Base-by-base conservation (phyloP, 768 basidiomycete species). In the Rhodocollybia butyracea region DNA sequence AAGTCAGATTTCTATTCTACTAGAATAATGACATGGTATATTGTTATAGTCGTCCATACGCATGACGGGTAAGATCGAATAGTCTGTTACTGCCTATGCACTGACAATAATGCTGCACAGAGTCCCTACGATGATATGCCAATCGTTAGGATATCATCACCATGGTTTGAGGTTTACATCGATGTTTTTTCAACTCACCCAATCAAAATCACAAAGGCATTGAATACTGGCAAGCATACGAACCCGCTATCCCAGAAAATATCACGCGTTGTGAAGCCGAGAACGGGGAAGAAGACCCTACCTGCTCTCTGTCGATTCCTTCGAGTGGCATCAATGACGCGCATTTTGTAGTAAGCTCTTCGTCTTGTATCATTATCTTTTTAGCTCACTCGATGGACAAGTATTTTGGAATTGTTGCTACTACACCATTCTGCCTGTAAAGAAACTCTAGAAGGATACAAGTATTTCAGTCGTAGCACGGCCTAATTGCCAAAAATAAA, bases 71-170 rank as follows among this genome's bases (percentile, higher is more conserved):
- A 59, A 36, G 64, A 27, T 15, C 19, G 12, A 40, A 27, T 13
- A 32, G 47, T 47, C 51, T 30, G 7, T 36, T 30, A 17, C 15
- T 5, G 15, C 29, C 12, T 5, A 13, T 21, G 31, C 10, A 46
- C 34, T 3, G 43, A 34, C 21, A 47, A 41, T n/a, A 7, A 36
- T 5, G 8, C 17, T 27, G 5, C 4, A 1, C 54, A 81, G 81
- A 5, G 79, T 81, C 10, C 79, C 80, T 1, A 83, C 80, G 0
- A 72, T 81, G 46, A 77, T 83, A 29, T 76, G 80, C 0, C 73
- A 59, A 3, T 61, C 60, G 2, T 57, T 82, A 8, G 81, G 81
- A 5, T 84, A 82, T 63, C 75, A 73, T 52, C 82, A 84, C 54
- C 80, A 82, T 56, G 81, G 81, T 76, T 51, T 34, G 62, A 48